These are phyloP conservation scores for Botrytis byssoidea DNA, from an alignment of 2,329 filamentous ascomycete species.

Conservation along the genomic window DNA sequence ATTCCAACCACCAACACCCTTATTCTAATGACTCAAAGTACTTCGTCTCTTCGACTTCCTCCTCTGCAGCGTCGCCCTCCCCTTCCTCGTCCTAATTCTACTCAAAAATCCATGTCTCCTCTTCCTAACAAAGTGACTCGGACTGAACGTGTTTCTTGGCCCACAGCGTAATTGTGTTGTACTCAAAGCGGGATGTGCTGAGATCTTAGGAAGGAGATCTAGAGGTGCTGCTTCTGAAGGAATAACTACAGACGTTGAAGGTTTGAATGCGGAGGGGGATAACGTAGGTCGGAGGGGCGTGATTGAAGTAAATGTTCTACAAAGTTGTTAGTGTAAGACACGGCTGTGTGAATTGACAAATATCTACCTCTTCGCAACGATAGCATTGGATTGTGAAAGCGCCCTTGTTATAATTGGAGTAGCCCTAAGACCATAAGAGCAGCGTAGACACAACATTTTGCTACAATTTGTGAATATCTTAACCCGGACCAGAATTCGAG, in stretches of 20 bases:
- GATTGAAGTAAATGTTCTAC: conserved; percentile 38
- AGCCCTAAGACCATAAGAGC: conserved; percentile 31
- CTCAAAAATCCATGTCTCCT: conserved; percentile 41
- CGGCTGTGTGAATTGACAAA: neutral
- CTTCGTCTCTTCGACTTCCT: conserved; percentile 38
- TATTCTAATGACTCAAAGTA: conserved; percentile 38
- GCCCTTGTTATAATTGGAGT: conserved; percentile 21
- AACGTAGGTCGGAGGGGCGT: conserved; percentile 35
- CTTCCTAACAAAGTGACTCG: conserved; percentile 42
- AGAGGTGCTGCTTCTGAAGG: conserved; percentile 21
- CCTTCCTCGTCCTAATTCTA: conserved; percentile 38
- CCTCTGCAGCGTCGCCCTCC: conserved; percentile 35
- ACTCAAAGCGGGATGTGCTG: conserved; percentile 36
- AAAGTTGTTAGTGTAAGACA: conserved; percentile 2
- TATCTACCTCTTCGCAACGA: conserved; percentile 30
- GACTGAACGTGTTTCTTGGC: conserved; percentile 39
- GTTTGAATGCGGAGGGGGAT: conserved; percentile 26
- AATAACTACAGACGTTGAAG: conserved; percentile 10
- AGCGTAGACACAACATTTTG: conserved; percentile 38
- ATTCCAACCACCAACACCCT: neutral
- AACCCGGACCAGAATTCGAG: conserved; percentile 9
- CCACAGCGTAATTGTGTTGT: conserved; percentile 38
- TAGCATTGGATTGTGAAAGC: conserved; percentile 17
- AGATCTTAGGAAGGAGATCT: conserved; percentile 38
- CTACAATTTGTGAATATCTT: conserved; percentile 10